A percentile compares a stretch with the other conserved stretches of the same genome.
Evolutionary conservation across 352 stramenopile species (phyloP).

Genomic region (Phytophthora lateralis): DNA sequence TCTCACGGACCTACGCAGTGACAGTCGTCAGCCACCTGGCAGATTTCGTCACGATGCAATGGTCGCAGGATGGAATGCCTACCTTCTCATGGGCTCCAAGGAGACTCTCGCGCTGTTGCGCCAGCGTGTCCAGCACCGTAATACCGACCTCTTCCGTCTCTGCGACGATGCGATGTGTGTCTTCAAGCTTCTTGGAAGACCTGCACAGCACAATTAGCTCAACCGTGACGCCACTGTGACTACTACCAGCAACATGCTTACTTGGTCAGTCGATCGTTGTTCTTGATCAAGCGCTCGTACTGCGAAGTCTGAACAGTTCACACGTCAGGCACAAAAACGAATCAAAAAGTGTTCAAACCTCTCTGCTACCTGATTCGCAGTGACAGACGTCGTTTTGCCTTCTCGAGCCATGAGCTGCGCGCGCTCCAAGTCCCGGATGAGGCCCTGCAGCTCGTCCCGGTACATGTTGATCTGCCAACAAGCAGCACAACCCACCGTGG

Average conservation of each 20-base stretch:
- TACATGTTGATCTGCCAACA: constrained; percentile 63
- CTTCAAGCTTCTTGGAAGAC: constrained; percentile 64
- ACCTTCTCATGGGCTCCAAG: constrained; percentile 77
- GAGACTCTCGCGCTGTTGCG: constrained; percentile 72
- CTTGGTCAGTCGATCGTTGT: constrained; percentile 68
- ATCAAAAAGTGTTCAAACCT: background rate
- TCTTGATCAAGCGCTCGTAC: constrained; percentile 71
- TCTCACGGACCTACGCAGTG: constrained; percentile 63
- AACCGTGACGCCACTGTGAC: background rate
- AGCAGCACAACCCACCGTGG: background rate
- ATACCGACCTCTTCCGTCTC: constrained; percentile 79
- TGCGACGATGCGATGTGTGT: constrained; percentile 66
- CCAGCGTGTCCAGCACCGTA: constrained; percentile 69
- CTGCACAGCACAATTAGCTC: constrained; percentile 28
- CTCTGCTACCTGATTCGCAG: constrained; percentile 36
- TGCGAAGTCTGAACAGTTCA: constrained; percentile 45
- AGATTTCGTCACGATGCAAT: background rate
- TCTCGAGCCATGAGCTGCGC: constrained; percentile 73
- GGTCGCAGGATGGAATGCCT: background rate
- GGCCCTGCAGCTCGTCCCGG: constrained; percentile 68
- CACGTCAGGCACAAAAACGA: background rate
- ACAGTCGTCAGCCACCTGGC: constrained; percentile 5
- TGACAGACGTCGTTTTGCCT: constrained; percentile 32
- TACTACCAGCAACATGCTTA: constrained; percentile 14
- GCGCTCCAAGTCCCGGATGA: constrained; percentile 72